These are phyloP conservation scores for Nyctanthes arbortristis DNA, from an alignment of 257 asterid genomes.

Conservation along the genomic window DNA sequence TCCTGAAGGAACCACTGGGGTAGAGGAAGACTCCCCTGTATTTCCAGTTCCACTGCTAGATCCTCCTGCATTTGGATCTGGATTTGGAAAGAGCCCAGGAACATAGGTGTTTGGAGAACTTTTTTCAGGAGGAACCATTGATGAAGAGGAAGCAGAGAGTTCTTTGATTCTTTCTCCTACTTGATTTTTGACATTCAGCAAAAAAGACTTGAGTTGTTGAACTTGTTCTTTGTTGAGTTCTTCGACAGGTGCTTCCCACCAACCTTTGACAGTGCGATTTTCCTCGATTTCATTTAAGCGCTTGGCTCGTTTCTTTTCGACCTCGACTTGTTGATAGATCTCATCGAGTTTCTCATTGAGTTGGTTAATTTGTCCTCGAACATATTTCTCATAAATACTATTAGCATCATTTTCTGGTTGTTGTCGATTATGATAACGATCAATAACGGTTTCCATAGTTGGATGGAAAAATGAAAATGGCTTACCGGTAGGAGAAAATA, in stretches of 20 bases:
- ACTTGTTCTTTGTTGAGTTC: conserved; percentile 10
- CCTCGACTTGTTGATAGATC: conserved; percentile 12
- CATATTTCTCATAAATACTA: conserved; percentile 20
- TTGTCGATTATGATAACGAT: neutral
- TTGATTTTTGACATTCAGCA: neutral
- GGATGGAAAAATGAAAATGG: conserved; percentile 50
- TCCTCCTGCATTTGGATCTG: no score
- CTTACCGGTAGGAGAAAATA: conserved; percentile 44
- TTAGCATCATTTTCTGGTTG: neutral
- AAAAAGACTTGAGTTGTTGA: neutral
- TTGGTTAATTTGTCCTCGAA: conserved; percentile 25
- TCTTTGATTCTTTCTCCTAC: neutral
- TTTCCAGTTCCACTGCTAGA: no score
- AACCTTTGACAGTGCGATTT: neutral
- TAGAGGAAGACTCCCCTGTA: no score
- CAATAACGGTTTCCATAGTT: conserved; percentile 19
- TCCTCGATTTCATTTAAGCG: neutral
- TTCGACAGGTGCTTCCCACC: conserved; percentile 11
- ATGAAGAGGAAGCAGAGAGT: neutral
- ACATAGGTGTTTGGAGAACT: neutral
- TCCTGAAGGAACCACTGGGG: no score
- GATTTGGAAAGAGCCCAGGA: neutral
- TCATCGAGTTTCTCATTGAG: conserved; percentile 15
- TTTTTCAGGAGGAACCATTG: neutral
- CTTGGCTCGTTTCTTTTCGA: conserved; percentile 21